Conservation (phyloP, 2,329 filamentous ascomycete genomes). For the Neurospora sp. region DNA sequence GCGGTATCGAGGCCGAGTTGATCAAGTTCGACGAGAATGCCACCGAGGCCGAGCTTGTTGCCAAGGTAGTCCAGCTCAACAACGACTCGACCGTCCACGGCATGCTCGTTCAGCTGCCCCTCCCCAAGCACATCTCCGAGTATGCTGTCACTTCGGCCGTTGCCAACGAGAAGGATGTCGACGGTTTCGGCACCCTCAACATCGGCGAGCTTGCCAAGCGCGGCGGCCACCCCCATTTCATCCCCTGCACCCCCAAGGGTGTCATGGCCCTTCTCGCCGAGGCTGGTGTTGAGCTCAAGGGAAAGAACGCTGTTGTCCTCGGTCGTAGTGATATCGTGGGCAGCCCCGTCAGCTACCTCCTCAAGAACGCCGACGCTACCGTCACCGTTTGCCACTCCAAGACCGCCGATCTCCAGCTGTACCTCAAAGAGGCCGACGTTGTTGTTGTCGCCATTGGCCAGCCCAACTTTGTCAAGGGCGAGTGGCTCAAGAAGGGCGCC, state of each 20-base stretch:
- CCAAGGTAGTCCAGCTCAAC: slow-evolving; percentile 73
- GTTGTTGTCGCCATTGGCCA: slow-evolving; percentile 87
- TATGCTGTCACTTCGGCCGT: slow-evolving; percentile 85
- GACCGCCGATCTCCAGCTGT: slow-evolving; percentile 58
- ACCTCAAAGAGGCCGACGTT: slow-evolving; percentile 78
- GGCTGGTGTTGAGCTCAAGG: slow-evolving; percentile 69
- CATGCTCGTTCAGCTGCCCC: slow-evolving; percentile 84
- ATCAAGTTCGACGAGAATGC: slow-evolving; percentile 74
- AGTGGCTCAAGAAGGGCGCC: slow-evolving; percentile 90
- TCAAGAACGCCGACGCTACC: slow-evolving; percentile 92
- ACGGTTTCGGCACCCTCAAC: slow-evolving; percentile 88
- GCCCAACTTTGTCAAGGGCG: slow-evolving; percentile 79
- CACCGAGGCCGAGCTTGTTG: slow-evolving; percentile 75
- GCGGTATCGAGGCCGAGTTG: slow-evolving; percentile 80
- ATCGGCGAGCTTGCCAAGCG: slow-evolving; percentile 96
- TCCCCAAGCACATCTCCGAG: slow-evolving; percentile 84
- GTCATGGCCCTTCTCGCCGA: slow-evolving; percentile 88
- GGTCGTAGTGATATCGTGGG: slow-evolving; percentile 96
- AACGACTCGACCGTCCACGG: slow-evolving; percentile 79
- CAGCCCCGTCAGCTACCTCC: slow-evolving; percentile 88
- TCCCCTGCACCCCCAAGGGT: slow-evolving; percentile 92
- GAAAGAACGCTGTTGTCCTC: slow-evolving; percentile 90
- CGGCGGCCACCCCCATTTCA: slow-evolving; percentile 79
- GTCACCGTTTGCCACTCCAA: slow-evolving; percentile 94
- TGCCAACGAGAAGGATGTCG: slow-evolving; percentile 89